phyloP scores from a whole-genome alignment of 169 alveolate species.

The Plasmodium adleri region DNA sequence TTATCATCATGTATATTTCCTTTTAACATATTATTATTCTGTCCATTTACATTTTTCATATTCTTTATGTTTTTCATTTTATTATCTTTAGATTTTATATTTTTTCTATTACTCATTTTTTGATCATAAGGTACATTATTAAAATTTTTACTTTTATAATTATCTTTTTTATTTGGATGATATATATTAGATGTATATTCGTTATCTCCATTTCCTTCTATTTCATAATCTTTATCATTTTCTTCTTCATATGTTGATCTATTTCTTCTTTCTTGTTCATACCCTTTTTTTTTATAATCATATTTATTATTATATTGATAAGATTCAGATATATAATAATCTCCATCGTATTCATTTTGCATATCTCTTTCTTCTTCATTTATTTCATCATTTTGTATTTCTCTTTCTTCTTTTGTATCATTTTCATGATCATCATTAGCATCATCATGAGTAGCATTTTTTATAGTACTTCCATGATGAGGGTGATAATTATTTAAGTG shows the following conservation, averaged over 20 bases:
- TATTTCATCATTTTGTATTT: neutral
- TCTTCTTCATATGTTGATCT: neutral
- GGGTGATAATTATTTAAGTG: neutral
- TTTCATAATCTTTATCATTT: constrained; percentile 2
- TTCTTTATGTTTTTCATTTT: constrained; percentile 34
- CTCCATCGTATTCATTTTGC: too few species aligned
- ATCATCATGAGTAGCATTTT: neutral
- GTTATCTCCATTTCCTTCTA: neutral
- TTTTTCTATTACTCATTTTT: constrained; percentile 29
- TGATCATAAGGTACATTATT: neutral
- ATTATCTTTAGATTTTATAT: constrained; percentile 14
- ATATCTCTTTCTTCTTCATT: neutral
- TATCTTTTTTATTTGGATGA: constrained; percentile 22
- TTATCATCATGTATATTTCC: neutral
- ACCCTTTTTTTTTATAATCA: neutral
- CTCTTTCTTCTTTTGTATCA: too few species aligned
- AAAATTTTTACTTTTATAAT: neutral
- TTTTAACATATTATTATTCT: neutral
- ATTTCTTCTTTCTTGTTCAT: neutral
- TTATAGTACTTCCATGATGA: neutral
- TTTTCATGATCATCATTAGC: neutral
- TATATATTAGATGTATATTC: neutral
- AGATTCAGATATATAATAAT: too few species aligned
- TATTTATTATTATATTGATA: neutral
- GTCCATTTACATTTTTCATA: neutral